phyloP scores from a whole-genome alignment of 208 protist genomes.

The Eutreptiella sp. region DNA sequence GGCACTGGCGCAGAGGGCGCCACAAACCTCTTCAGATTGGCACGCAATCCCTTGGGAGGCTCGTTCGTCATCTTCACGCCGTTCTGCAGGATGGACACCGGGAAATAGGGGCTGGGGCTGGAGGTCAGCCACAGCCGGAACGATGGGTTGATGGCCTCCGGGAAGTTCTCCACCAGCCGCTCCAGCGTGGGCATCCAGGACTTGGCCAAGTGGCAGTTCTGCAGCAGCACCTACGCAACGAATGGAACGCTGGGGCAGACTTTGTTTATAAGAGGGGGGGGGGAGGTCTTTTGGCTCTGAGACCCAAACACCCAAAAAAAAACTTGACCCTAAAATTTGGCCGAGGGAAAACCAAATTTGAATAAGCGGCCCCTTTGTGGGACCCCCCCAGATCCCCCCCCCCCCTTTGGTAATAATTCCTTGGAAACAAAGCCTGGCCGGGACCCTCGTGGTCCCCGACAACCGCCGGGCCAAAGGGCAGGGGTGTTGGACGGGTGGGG shows the following conservation, averaged over 20 bases:
- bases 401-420: too few species aligned
- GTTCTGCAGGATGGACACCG: constrained; percentile 95
- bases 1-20: constrained; percentile 28
- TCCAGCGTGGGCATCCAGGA: constrained; percentile 97
- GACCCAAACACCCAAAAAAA: too few species aligned
- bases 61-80: constrained; percentile 98
- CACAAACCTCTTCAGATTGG: constrained; percentile 76
- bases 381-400: too few species aligned
- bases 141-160: constrained; percentile 76
- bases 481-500: too few species aligned
- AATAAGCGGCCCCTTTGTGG: too few species aligned
- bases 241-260: too few species aligned
- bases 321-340: too few species aligned
- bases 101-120: constrained; percentile 93
- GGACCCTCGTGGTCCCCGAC: too few species aligned
- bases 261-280: too few species aligned
- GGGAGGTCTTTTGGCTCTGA: neutral
- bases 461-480: too few species aligned
- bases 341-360: too few species aligned
- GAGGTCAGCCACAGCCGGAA: constrained; percentile 98
- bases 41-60: constrained; percentile 93
- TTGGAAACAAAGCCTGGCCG: too few species aligned
- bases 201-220: constrained; percentile 96
- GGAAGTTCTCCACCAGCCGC: constrained; percentile 83
- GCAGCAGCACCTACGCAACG: constrained; percentile 89